These are phyloP conservation scores for Tylopilus subfusipes DNA, from an alignment of 768 basidiomycete species.

Conservation along the genomic window DNA sequence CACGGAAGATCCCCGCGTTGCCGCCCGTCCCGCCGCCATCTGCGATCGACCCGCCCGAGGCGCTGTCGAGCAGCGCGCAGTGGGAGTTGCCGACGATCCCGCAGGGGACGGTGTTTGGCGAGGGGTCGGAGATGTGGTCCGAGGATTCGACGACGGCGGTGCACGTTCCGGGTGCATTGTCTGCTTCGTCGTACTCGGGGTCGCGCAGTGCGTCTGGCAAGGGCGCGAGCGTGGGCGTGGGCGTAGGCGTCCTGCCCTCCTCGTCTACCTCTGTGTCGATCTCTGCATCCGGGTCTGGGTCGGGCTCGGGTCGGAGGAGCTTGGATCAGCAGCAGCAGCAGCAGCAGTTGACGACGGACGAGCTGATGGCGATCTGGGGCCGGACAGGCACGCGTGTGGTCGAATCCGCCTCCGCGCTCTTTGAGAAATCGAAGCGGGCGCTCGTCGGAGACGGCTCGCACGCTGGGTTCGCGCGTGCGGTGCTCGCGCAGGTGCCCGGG, in stretches of 20 bases:
- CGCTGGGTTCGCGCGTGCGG: slow-evolving; percentile 69
- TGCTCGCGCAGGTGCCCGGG: slow-evolving; percentile 62
- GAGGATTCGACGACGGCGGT: slow-evolving; percentile 49
- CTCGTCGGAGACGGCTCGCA: slow-evolving; percentile 85
- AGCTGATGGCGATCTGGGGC: slow-evolving; percentile 66
- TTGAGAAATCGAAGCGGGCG: slow-evolving; percentile 71
- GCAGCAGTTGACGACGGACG: slow-evolving; percentile 49
- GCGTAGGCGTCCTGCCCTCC: not conserved
- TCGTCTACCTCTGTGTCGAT: slow-evolving; percentile 9
- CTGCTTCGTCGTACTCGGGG: slow-evolving; percentile 1
- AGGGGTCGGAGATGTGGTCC: slow-evolving; percentile 52
- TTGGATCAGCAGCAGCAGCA: slow-evolving; percentile 25
- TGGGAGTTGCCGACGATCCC: slow-evolving; percentile 69
- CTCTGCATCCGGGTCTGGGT: not conserved
- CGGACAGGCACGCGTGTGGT: slow-evolving; percentile 73
- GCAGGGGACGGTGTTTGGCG: slow-evolving; percentile 49
- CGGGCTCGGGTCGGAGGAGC: slow-evolving; percentile 6
- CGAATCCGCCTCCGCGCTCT: slow-evolving; percentile 62
- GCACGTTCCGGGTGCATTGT: slow-evolving; percentile 20
- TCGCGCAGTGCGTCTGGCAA: slow-evolving; percentile 11
- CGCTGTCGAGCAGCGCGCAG: slow-evolving; percentile 42
- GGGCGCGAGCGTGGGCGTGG: not conserved
- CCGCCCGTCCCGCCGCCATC: slow-evolving; percentile 42
- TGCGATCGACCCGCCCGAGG: slow-evolving; percentile 30
- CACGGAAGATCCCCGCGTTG: slow-evolving; percentile 18